Evolutionary conservation across 108 stramenopile species (phyloP), one percentile per base, ranked within the genome.

Genomic region (Fistulifera pelliculosa): DNA sequence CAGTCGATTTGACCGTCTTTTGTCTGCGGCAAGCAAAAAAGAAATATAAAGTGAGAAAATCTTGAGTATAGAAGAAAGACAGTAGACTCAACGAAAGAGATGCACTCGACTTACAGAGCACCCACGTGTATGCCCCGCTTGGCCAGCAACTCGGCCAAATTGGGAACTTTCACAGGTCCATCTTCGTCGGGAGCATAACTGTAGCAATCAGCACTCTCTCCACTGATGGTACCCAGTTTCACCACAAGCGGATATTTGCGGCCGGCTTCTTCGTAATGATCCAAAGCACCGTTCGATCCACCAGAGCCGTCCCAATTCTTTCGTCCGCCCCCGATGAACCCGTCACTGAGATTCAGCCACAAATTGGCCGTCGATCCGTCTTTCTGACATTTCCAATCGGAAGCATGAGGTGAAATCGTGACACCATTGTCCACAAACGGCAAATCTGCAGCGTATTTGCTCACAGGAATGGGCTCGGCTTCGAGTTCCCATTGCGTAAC

Each of bases 141-240:
- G 12, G 58, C 63, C 58, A 99, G 62, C 54, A 98, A 76, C 49
- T 98, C 93, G 23, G 70, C 84, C 58, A 99, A 72, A 48, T 96
- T 93, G 16, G 99, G 94, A 64, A 98, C 92, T 52, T 75, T 74
- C 15, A 99, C 97, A 42, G 96, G 87, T n/a, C 90, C 76, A 67
- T 99, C 93, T 78, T 99, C 97, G 58, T 98, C 96, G 50, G 82
- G 79, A 42, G 96, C 95, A 64, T 99, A 99, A 27, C 86, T 89
- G 68, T 90, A 99, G 26, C 97, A 94, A 73, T 99, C 99, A 5
- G 96, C 99, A 21, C 69, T 75, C 23, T 50, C 81, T 27, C 83
- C 69, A 7, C 90, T 98, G 54, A 99, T 95, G 16, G 99, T 99
- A 47, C 97, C 97, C 17, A 99, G 73, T 73, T 99, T 99, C 47